These are phyloP conservation scores for Malbranchea zuffiana DNA, from an alignment of 2,329 filamentous ascomycete genomes.

Conservation along the genomic window DNA sequence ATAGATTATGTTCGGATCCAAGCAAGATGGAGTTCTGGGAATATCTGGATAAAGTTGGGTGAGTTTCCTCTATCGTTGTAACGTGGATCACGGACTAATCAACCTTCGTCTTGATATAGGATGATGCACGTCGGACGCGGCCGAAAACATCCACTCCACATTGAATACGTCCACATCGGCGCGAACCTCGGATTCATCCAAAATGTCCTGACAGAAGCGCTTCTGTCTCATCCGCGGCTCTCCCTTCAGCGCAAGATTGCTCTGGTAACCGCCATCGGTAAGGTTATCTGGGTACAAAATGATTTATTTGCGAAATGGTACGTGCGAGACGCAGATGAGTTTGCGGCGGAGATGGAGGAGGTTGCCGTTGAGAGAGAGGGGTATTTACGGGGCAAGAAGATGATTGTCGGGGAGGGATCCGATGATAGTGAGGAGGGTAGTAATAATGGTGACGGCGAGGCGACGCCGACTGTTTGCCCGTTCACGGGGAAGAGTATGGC, in stretches of 20 bases:
- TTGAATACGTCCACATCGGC: conserved; percentile 72
- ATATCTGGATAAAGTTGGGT: conserved; percentile 74
- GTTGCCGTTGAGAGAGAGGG: conserved; percentile 51
- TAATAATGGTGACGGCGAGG: conserved; percentile 1
- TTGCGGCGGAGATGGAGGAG: conserved; percentile 34
- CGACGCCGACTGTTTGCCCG: conserved; percentile 5
- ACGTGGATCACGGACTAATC: neutral
- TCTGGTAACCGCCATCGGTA: conserved; percentile 63
- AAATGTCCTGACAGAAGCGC: conserved; percentile 64
- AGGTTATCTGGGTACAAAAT: conserved; percentile 82
- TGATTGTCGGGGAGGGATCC: conserved; percentile 29
- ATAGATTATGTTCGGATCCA: conserved; percentile 63
- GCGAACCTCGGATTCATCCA: conserved; percentile 63
- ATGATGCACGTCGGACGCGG: conserved; percentile 75
- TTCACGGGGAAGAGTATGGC: conserved; percentile 7
- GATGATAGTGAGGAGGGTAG: conserved; percentile 3
- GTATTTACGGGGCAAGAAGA: conserved; percentile 52
- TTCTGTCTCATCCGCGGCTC: conserved; percentile 59
- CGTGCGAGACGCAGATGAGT: conserved; percentile 57
- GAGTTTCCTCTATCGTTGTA: conserved; percentile 25
- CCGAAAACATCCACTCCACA: conserved; percentile 58
- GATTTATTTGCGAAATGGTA: conserved; percentile 80
- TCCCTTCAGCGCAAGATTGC: conserved; percentile 58
- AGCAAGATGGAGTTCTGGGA: conserved; percentile 70
- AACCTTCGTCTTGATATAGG: conserved; percentile 24